phyloP scores from a whole-genome alignment of 2,329 filamentous ascomycete species.

The Colletotrichum zoysiae region DNA sequence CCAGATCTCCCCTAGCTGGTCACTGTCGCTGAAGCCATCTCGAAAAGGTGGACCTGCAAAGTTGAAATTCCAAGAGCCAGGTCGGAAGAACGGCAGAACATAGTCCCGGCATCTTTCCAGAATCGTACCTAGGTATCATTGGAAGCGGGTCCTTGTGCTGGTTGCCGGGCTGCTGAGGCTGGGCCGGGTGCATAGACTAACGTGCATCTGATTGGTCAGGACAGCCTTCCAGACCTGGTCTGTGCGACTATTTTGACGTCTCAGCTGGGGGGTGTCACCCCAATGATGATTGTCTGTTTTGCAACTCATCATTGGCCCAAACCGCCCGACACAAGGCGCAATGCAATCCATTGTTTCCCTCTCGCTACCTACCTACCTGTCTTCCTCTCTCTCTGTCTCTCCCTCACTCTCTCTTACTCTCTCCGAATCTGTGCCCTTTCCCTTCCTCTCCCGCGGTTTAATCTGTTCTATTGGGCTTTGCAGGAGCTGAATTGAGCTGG shows the following conservation, averaged over 20 bases:
- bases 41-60: constrained; percentile 37
- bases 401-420: constrained; percentile 13
- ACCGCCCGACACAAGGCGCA: constrained; percentile 13
- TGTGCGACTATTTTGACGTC: constrained; percentile 41
- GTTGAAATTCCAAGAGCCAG: constrained; percentile 22
- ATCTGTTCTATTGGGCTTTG: constrained; percentile 8
- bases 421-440: neutral
- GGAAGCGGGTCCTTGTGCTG: neutral
- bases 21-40: constrained; percentile 34
- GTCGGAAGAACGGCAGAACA: constrained; percentile 2
- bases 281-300: constrained; percentile 34
- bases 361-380: constrained; percentile 1
- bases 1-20: constrained; percentile 29
- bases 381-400: constrained; percentile 19
- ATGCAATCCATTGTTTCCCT: constrained; percentile 39
- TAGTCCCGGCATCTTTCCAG: neutral
- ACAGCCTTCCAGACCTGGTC: constrained; percentile 16
- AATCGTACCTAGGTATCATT: too few species aligned
- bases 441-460: constrained; percentile 22
- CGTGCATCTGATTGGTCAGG: constrained; percentile 25
- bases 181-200: neutral
- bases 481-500: constrained; percentile 5
- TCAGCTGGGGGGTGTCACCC: constrained; percentile 29
- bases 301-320: constrained; percentile 19
- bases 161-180: constrained; percentile 11